These are phyloP conservation scores for Secale cereale DNA, from an alignment of 176 grass and related monocot species.

Conservation along the genomic window DNA sequence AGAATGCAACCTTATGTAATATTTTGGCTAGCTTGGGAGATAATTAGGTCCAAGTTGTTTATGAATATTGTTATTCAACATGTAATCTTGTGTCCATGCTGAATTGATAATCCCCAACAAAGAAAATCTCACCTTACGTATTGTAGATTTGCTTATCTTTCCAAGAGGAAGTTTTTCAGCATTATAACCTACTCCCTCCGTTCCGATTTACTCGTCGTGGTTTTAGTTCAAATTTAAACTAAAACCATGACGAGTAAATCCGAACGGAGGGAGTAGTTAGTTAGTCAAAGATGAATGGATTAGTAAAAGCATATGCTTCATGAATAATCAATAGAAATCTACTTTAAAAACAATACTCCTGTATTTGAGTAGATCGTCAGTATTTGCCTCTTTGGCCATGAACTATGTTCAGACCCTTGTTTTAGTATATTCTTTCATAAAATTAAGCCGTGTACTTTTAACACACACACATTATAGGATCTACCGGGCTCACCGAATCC, in stretches of 20 bases:
- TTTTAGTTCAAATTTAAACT: no score
- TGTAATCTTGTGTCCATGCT: background rate
- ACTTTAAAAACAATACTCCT: background rate
- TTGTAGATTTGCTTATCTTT: conserved; percentile 91
- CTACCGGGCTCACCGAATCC: background rate
- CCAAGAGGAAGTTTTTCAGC: conserved; percentile 94
- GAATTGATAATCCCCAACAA: background rate
- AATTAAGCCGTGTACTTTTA: no score
- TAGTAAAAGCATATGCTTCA: conserved; percentile 24
- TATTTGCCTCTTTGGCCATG: background rate
- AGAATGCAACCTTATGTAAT: background rate
- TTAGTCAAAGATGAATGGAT: conserved; percentile 7
- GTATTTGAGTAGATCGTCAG: background rate
- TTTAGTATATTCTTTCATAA: no score
- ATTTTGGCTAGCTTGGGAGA: background rate
- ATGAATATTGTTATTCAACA: background rate
- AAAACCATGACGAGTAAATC: no score
- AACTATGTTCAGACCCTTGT: background rate
- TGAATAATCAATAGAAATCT: background rate
- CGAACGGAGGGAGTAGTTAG: no score
- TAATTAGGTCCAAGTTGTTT: background rate
- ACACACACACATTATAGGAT: no score
- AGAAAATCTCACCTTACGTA: conserved; percentile 68
- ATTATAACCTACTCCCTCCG: conserved; percentile 98
- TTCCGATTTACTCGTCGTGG: no score